Evolutionary conservation across 306 rosid species (phyloP), one percentile per base, ranked within the genome.

Genomic region (Benincasa hispida): DNA sequence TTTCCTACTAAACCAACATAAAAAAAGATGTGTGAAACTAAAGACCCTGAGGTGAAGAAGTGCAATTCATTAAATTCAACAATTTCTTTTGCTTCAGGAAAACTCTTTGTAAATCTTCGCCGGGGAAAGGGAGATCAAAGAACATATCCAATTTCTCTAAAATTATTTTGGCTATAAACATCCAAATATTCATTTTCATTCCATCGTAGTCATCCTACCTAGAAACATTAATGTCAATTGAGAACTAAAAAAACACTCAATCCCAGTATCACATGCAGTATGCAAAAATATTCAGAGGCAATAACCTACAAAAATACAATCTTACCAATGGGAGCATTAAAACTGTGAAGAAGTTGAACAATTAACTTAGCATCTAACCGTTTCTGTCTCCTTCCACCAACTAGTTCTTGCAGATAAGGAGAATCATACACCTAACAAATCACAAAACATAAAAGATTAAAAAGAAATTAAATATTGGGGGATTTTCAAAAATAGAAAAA

Each of bases 321-420:
- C 70, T 58, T 86, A 92, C 98, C 97, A 48, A 78, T 18, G 50
- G 98, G 97, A 77, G 94, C 98, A 67, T 86, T 78, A 61, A 91
- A 87, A 74, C 96, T 85, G 42, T 70, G 84, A 75, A 93, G 88
- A 86, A 93, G 84, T 85, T 91, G 84, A 78, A 87, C 89, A 17
- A 89, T 86, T 47, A 96, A 87, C 81, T 88, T 91, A 24, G 93
- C 93, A 91, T 93, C 91, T 78, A 91, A 83, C 51, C 98, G 96
- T 78, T 77, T 88, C 39, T 97, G 83, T 28, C 85, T 88, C 70
- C 82, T 88, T 83, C 84, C 82, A 53, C 98, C 90, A 79, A 93
- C 85, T 47, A 87, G 82, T 62, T 89, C 75, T 82, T 87, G 82
- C 83, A 93, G 82, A 72, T 85, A 79, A 27, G 97, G 98, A 79